phyloP scores from a whole-genome alignment of 202 grass and related monocot species.

The Zizania palustris region DNA sequence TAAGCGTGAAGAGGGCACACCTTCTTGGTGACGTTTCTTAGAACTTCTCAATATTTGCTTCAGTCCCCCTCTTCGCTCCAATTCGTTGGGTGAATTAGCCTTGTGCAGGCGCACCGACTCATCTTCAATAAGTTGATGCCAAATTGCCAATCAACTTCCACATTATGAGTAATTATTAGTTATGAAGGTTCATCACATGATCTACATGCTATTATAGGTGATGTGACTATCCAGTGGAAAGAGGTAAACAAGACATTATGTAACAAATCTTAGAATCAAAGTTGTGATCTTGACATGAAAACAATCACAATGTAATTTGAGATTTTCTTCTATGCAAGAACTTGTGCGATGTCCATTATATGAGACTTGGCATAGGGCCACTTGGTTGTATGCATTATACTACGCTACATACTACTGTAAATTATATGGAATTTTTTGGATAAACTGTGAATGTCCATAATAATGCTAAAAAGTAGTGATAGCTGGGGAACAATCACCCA shows the following conservation, averaged over 20 bases:
- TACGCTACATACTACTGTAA: background rate
- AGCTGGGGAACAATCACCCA: background rate
- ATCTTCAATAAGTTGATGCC: background rate
- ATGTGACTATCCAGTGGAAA: background rate
- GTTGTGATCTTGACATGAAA: background rate
- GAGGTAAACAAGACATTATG: background rate
- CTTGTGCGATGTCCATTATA: background rate
- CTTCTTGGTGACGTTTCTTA: no score
- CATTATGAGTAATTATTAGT: background rate
- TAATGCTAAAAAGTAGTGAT: background rate
- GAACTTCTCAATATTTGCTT: no score
- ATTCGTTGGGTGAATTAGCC: no score
- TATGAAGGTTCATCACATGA: background rate
- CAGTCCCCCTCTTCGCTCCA: no score
- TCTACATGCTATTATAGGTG: slow-evolving; percentile 1
- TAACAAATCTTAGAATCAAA: background rate
- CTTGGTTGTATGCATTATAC: background rate
- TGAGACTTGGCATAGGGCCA: background rate
- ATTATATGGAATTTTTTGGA: background rate
- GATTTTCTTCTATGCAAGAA: background rate
- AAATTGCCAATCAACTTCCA: background rate
- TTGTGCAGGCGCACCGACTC: background rate
- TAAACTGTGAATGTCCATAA: background rate
- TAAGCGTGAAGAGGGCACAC: no score
- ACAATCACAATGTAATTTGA: background rate